A percentile compares a stretch with the other conserved stretches of the same genome.
phyloP scores from a whole-genome alignment of 805 yeast genomes.

The Candida ficus region DNA sequence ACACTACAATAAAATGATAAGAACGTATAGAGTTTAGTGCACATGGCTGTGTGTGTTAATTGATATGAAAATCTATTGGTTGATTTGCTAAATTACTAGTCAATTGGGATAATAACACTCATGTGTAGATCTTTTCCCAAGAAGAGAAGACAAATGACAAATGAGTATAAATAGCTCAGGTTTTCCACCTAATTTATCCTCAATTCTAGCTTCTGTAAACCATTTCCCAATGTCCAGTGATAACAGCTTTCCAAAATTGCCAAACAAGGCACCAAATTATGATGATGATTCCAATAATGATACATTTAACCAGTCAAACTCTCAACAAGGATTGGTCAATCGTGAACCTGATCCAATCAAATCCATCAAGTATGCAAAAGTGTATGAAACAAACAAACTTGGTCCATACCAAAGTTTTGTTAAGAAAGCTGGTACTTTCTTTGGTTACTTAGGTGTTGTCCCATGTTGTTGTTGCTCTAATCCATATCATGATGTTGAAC shows the following conservation, averaged over 20 bases:
- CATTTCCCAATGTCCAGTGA: not conserved
- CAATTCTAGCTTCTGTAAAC: no score
- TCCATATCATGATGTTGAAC: slow-evolving; percentile 55
- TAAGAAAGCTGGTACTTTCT: slow-evolving; percentile 35
- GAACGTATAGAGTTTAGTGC: no score
- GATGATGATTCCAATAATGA: not conserved
- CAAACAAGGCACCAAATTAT: not conserved
- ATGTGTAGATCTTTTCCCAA: no score
- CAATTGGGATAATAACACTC: no score
- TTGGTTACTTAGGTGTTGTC: slow-evolving; percentile 36
- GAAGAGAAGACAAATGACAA: no score
- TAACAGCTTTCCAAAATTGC: not conserved
- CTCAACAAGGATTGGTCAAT: not conserved
- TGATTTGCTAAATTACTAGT: no score
- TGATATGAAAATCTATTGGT: no score
- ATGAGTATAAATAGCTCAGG: no score
- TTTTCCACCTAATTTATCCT: no score
- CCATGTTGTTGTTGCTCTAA: slow-evolving; percentile 47
- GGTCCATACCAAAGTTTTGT: slow-evolving; percentile 39
- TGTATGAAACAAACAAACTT: slow-evolving; percentile 34
- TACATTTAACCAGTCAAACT: no score
- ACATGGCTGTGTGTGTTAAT: no score
- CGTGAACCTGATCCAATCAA: slow-evolving; percentile 8
- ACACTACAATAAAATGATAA: no score
- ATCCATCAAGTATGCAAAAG: slow-evolving; percentile 30